Conservation (phyloP, 306 rosid species). For the Cyamopsis tetragonoloba region DNA sequence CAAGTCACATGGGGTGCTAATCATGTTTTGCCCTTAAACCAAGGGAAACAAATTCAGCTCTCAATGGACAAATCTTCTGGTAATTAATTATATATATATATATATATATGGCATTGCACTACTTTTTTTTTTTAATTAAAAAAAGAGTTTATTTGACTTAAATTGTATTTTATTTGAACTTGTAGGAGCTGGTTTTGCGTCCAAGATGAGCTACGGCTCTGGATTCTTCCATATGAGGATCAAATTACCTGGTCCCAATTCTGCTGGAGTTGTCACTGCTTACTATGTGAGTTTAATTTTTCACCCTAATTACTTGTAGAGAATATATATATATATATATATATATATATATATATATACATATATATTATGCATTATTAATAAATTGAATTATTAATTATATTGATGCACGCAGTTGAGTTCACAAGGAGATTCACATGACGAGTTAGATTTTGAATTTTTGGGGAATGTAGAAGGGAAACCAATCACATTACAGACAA, state of each 20-base stretch:
- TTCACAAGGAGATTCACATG: slow-evolving; percentile 33
- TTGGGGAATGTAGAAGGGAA: slow-evolving; percentile 50
- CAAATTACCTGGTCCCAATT: slow-evolving; percentile 43
- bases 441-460: slow-evolving; percentile 66
- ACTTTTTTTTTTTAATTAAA: too few relatives aligned
- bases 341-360: too few relatives aligned
- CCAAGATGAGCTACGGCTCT: slow-evolving; percentile 42
- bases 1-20: slow-evolving; percentile 40
- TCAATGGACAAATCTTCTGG: slow-evolving; percentile 49
- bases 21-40: slow-evolving; percentile 30
- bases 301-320: too few relatives aligned
- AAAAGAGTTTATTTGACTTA: not conserved
- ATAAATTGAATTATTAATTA: not conserved
- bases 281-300: slow-evolving; percentile 37
- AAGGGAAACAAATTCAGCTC: slow-evolving; percentile 45
- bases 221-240: slow-evolving; percentile 48
- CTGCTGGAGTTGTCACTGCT: slow-evolving; percentile 56
- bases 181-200: slow-evolving; percentile 52
- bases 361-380: too few relatives aligned
- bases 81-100: too few relatives aligned
- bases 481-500: slow-evolving; percentile 48
- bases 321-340: too few relatives aligned
- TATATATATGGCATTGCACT: too few relatives aligned
- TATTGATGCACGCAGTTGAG: slow-evolving; percentile 39
- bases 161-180: not conserved